Percentiles rank a stretch among this genome's conserved stretches.
Conservation (phyloP, 2,329 filamentous ascomycete species). For the Epichloe glyceriae region DNA sequence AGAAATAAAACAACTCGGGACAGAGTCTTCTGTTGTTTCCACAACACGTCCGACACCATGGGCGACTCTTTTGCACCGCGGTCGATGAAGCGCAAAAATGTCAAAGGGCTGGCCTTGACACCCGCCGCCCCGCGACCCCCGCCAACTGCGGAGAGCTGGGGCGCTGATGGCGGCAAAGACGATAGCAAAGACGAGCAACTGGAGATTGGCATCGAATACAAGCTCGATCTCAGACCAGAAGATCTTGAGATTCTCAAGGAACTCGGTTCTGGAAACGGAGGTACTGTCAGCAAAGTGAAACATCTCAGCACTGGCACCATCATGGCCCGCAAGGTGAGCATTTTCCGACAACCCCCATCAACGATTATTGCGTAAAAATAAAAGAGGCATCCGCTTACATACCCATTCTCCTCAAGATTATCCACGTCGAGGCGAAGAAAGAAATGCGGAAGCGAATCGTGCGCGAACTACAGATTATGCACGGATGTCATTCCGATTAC, state of each 20-base stretch:
- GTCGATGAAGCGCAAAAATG: conserved; percentile 98
- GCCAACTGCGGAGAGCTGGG: conserved; percentile 58
- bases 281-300: conserved; percentile 95
- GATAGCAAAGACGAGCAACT: conserved; percentile 48
- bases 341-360: not conserved
- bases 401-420: conserved; percentile 47
- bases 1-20: not conserved
- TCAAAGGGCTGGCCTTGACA: conserved; percentile 85
- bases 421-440: conserved; percentile 95
- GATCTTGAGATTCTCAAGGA: conserved; percentile 91
- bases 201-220: conserved; percentile 96
- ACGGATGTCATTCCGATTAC: conserved; percentile 90
- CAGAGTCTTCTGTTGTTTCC: not conserved
- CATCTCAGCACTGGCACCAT: conserved; percentile 88
- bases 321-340: conserved; percentile 86
- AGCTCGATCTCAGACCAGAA: conserved; percentile 79
- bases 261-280: conserved; percentile 88
- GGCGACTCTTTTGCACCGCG: conserved; percentile 50
- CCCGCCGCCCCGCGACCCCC: conserved; percentile 60
- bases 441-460: conserved; percentile 96
- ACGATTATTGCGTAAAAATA: not conserved
- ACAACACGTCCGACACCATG: conserved; percentile 29
- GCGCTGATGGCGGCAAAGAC: conserved; percentile 46
- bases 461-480: conserved; percentile 94
- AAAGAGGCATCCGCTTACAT: not conserved